These are phyloP conservation scores for Scedosporium minutisporum DNA, from an alignment of 2,329 filamentous ascomycete species.

Conservation along the genomic window DNA sequence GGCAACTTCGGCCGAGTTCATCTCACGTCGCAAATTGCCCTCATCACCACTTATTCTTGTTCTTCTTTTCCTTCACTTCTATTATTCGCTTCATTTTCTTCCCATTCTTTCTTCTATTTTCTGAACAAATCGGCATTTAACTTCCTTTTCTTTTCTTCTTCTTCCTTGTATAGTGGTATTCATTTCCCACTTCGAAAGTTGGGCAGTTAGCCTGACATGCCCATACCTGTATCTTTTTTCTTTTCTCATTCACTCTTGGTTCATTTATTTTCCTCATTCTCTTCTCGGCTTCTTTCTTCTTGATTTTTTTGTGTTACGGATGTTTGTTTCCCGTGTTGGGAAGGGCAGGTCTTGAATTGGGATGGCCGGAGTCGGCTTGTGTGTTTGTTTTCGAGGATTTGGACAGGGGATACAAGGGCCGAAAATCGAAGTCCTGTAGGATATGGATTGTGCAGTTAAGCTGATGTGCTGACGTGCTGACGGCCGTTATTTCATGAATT, in stretches of 20 bases:
- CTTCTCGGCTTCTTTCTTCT: neutral
- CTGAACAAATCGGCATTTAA: neutral
- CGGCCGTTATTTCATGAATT: neutral
- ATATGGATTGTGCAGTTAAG: neutral
- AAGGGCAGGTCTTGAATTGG: neutral
- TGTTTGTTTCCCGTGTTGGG: neutral
- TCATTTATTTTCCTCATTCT: neutral
- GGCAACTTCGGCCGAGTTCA: too few relatives aligned
- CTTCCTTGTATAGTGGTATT: neutral
- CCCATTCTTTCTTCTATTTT: neutral
- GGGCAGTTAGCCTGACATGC: neutral
- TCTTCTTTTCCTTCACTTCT: neutral
- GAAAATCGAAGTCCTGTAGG: neutral
- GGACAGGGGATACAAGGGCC: neutral
- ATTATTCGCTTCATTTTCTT: neutral
- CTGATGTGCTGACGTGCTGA: slow-evolving; percentile 1
- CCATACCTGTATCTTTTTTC: neutral
- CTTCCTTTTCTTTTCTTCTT: neutral
- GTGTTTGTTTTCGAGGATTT: neutral
- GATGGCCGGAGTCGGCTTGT: neutral
- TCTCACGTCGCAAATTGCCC: too few relatives aligned
- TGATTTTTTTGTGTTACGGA: neutral
- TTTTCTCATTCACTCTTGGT: neutral
- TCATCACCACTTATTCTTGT: neutral
- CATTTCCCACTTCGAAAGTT: neutral